Conservation (phyloP, 2,329 filamentous ascomycete species). For the Cladophialophora carrionii region DNA sequence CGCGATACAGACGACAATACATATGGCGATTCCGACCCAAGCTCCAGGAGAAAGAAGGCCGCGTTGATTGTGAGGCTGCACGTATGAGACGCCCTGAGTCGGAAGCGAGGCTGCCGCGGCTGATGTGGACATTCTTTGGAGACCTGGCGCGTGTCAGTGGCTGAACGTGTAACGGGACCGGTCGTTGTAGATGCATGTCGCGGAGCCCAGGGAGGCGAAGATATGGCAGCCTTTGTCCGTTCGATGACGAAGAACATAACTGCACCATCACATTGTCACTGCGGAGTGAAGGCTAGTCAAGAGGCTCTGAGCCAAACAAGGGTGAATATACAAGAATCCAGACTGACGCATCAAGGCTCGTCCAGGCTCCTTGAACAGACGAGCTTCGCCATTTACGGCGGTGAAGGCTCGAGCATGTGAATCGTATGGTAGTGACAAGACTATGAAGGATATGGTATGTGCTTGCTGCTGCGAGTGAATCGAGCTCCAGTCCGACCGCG, state of each 20-base stretch:
- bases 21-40: conserved; percentile 20
- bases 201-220: not conserved
- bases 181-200: not conserved
- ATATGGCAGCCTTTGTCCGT: not conserved
- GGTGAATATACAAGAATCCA: not conserved
- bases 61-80: not conserved
- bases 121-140: not conserved
- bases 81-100: not conserved
- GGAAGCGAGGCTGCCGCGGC: not conserved
- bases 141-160: not conserved
- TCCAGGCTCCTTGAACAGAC: no score
- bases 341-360: not conserved
- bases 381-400: not conserved
- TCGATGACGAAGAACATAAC: not conserved
- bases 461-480: no score
- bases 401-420: not conserved
- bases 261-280: not conserved
- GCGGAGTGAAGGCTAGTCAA: not conserved
- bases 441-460: no score
- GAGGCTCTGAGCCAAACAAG: no score
- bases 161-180: not conserved
- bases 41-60: conserved; percentile 13
- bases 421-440: not conserved
- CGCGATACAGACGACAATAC: conserved; percentile 24
- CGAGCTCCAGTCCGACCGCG: no score